These are phyloP conservation scores for Zanthoxylum bungeanum DNA, from an alignment of 345 rosid species.

Conservation along the genomic window DNA sequence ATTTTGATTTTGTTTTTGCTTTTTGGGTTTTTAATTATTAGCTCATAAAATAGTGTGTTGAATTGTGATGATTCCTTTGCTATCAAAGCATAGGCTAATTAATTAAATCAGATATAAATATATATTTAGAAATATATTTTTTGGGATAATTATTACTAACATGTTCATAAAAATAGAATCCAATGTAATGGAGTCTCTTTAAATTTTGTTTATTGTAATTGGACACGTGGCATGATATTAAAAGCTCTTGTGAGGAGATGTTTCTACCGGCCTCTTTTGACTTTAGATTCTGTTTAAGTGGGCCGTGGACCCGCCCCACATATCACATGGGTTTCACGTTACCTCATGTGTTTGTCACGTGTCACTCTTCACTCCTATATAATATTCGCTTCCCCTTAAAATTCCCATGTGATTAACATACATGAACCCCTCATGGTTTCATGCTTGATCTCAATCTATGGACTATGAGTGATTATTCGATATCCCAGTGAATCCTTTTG, in stretches of 20 bases:
- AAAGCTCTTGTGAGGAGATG: too few species aligned
- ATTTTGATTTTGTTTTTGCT: conserved; percentile 10
- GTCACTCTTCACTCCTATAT: conserved; percentile 54
- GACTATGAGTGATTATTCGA: not conserved
- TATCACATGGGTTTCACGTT: conserved; percentile 66
- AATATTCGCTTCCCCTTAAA: conserved; percentile 21
- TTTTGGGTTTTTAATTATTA: too few species aligned
- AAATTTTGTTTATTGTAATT: not conserved
- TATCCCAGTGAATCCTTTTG: not conserved
- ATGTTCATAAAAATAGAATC: conserved; percentile 24
- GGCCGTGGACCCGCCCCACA: conserved; percentile 45
- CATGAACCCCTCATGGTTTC: too few species aligned
- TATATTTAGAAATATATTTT: too few species aligned
- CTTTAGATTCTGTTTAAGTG: conserved; percentile 28
- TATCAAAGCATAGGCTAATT: conserved; percentile 35
- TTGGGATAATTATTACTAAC: conserved; percentile 25
- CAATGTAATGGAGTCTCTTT: not conserved
- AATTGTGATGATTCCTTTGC: conserved; percentile 48
- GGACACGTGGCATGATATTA: conserved; percentile 7
- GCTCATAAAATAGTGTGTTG: conserved; percentile 51
- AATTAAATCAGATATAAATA: conserved; percentile 29
- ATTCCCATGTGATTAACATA: conserved; percentile 20
- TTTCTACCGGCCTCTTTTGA: too few species aligned
- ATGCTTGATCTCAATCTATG: too few species aligned
- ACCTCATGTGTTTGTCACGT: conserved; percentile 41